Conservation (phyloP, 78 protist genomes). For the Dictyostelium purpureum region DNA sequence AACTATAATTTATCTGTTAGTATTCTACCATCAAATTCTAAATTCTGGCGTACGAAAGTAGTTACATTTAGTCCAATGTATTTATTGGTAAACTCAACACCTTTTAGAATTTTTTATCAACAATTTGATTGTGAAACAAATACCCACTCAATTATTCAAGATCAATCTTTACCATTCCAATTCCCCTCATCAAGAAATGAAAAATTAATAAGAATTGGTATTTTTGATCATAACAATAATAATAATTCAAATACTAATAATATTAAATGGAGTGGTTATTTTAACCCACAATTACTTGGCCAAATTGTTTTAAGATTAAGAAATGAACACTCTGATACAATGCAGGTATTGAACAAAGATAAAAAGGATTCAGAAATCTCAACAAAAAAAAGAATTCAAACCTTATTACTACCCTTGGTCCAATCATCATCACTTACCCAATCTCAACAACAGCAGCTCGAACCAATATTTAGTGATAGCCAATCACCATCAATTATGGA, state of each 20-base stretch:
- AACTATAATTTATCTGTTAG: conserved; percentile 31
- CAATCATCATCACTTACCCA: not conserved
- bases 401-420: not conserved
- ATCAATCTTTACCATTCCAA: conserved; percentile 66
- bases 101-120: conserved; percentile 8
- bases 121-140: conserved; percentile 50
- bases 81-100: conserved; percentile 34
- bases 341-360: not conserved
- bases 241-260: not conserved
- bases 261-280: conserved; percentile 62
- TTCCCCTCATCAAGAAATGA: conserved; percentile 37
- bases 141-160: conserved; percentile 23
- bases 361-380: conserved; percentile 44
- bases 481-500: not conserved
- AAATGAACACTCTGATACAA: not conserved
- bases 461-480: not conserved
- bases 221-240: not conserved
- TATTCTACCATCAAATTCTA: conserved; percentile 34
- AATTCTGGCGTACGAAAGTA: conserved; percentile 45
- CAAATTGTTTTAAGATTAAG: conserved; percentile 43
- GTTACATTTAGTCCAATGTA: conserved; percentile 65
- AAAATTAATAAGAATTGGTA: conserved; percentile 44
- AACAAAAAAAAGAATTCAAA: not conserved
- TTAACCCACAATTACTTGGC: conserved; percentile 40
- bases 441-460: not conserved